Evolutionary conservation across 345 rosid genomes (phyloP).

Genomic region (Carallia brachiata): DNA sequence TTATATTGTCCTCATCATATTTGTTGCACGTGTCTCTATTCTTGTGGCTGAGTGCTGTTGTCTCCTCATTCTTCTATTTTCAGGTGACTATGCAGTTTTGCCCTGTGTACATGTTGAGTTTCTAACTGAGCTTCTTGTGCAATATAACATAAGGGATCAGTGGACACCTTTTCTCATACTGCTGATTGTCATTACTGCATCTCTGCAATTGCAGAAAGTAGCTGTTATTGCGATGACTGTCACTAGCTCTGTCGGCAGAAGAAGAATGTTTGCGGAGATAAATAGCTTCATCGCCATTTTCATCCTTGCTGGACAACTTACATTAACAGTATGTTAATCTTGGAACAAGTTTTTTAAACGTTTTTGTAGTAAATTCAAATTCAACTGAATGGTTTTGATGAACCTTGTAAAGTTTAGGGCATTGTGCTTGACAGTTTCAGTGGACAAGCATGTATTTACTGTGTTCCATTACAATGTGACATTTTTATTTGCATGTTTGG

Average conservation of each 20-base stretch:
- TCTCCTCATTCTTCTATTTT: conserved; percentile 94
- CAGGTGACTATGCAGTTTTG: conserved; percentile 48
- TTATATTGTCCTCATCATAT: conserved; percentile 75
- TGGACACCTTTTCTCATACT: conserved; percentile 4
- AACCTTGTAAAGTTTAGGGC: too few relatives aligned
- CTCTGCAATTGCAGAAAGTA: conserved; percentile 65
- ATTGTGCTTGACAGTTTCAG: too few relatives aligned
- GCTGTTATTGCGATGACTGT: conserved; percentile 75
- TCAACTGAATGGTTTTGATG: too few relatives aligned
- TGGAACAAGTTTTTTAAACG: background rate
- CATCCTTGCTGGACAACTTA: conserved; percentile 89
- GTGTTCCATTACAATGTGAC: too few relatives aligned
- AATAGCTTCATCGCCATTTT: conserved; percentile 91
- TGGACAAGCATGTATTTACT: too few relatives aligned
- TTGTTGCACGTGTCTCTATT: conserved; percentile 71
- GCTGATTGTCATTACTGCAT: background rate
- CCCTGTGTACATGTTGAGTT: conserved; percentile 1
- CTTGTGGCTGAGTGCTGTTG: conserved; percentile 94
- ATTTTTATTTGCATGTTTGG: background rate
- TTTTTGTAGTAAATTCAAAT: too few relatives aligned
- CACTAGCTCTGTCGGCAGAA: conserved; percentile 70
- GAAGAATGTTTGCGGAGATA: conserved; percentile 86
- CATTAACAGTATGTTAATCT: conserved; percentile 58
- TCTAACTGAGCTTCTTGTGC: background rate
- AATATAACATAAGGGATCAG: background rate